Evolutionary conservation across 495 filamentous ascomycete genomes (phyloP).

Genomic region (Penicillium bovifimosum): DNA sequence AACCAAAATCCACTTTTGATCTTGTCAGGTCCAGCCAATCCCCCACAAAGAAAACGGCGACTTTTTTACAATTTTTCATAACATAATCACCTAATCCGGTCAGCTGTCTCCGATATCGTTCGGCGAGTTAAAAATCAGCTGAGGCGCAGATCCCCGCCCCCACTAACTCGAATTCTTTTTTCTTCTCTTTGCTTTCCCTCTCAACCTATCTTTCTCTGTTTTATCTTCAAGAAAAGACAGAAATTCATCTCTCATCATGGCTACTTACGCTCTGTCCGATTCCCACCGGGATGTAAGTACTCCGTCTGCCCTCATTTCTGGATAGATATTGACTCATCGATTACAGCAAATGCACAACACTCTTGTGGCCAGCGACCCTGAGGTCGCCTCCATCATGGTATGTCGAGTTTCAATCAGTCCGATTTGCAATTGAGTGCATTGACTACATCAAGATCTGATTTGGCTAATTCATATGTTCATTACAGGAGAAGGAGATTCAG

Average conservation of each 20-base stretch:
- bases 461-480: slow-evolving; percentile 7
- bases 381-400: slow-evolving; percentile 94
- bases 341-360: slow-evolving; percentile 82
- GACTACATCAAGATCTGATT: neutral
- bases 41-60: no score
- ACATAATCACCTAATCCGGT: slow-evolving; percentile 16
- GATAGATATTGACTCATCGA: slow-evolving; percentile 46
- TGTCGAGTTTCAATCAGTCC: slow-evolving; percentile 44
- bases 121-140: neutral
- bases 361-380: slow-evolving; percentile 78
- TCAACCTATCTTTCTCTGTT: slow-evolving; percentile 5
- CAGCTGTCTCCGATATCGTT: slow-evolving; percentile 27
- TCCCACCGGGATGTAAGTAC: slow-evolving; percentile 78
- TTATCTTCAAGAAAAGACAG: slow-evolving; percentile 11
- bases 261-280: slow-evolving; percentile 75
- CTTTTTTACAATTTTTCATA: slow-evolving; percentile 6
- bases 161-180: slow-evolving; percentile 17
- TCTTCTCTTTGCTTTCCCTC: slow-evolving; percentile 9
- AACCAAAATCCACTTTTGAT: neutral
- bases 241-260: slow-evolving; percentile 37
- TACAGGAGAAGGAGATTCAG: slow-evolving; percentile 86
- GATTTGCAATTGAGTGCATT: neutral
- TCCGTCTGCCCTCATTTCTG: slow-evolving; percentile 2
- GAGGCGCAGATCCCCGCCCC: slow-evolving; percentile 28
- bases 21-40: neutral